A percentile compares a stretch with the other conserved stretches of the same genome.
phyloP scores from a whole-genome alignment of 2,329 filamentous ascomycete species.

The Verticillium nubilum region DNA sequence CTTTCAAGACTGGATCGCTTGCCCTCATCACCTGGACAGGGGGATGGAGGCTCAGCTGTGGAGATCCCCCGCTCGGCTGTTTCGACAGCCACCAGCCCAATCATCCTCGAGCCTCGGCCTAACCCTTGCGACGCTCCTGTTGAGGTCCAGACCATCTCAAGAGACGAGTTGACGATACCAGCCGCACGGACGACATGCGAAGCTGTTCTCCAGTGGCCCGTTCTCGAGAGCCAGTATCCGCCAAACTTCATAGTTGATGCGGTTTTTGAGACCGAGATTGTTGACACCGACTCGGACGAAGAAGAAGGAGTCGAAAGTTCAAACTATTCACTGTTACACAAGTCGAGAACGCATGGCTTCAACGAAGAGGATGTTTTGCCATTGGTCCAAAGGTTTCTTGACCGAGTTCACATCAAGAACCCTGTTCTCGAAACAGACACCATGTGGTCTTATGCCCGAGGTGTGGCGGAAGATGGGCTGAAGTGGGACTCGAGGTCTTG shows the following conservation, averaged over 20 bases:
- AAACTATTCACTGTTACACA: neutral
- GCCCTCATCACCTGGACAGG: neutral
- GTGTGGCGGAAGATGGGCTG: neutral
- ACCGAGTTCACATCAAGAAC: neutral
- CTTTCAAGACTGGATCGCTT: neutral
- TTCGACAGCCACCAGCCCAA: neutral
- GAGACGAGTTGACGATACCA: neutral
- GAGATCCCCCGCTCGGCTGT: neutral
- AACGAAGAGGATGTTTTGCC: neutral
- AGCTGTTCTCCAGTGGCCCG: neutral
- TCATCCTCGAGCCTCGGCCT: neutral
- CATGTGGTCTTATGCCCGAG: neutral
- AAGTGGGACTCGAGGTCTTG: slow-evolving; percentile 21
- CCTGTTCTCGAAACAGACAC: neutral
- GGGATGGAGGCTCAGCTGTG: neutral
- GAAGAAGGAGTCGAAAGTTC: neutral
- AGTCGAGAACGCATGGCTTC: neutral
- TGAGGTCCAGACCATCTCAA: neutral
- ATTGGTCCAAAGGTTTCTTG: neutral
- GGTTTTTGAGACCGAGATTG: neutral
- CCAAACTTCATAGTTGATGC: neutral
- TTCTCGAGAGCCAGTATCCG: neutral
- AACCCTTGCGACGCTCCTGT: neutral
- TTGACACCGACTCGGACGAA: neutral
- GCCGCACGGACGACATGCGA: neutral